phyloP scores from a whole-genome alignment of 345 rosid genomes.

The Salix purpurea region DNA sequence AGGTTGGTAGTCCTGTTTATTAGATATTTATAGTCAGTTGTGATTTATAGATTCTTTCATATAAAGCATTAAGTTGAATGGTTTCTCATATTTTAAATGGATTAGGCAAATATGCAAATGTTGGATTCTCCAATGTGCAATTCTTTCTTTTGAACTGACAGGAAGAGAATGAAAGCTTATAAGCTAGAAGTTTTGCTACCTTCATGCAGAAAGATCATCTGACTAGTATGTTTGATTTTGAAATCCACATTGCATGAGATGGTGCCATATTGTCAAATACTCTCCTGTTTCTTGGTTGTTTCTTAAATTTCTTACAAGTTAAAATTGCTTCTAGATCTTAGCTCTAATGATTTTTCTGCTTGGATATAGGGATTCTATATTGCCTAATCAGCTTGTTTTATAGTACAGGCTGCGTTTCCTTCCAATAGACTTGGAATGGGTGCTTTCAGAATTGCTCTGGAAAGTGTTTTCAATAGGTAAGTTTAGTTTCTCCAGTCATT shows the following conservation, averaged over 20 bases:
- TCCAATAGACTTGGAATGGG: slow-evolving; percentile 44
- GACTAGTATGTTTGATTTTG: not conserved
- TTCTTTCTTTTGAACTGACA: not conserved
- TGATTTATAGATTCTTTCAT: not conserved
- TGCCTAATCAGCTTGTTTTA: not conserved
- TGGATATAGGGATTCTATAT: not conserved
- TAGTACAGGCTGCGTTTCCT: slow-evolving; percentile 41
- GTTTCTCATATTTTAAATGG: not conserved
- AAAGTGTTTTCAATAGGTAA: slow-evolving; percentile 46
- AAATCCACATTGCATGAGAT: not conserved
- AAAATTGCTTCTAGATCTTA: not conserved
- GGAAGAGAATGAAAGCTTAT: not conserved
- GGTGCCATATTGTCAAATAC: not conserved
- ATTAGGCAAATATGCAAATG: not conserved
- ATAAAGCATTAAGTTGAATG: not conserved
- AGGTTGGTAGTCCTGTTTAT: slow-evolving; percentile 27
- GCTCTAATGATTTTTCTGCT: not conserved
- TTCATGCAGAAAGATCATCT: not conserved
- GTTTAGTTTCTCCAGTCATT: not conserved
- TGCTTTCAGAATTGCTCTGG: slow-evolving; percentile 47
- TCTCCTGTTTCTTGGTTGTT: not conserved
- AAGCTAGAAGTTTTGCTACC: not conserved
- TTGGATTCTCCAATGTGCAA: not conserved
- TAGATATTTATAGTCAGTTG: not conserved
- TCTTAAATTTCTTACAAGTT: not conserved